phyloP scores from a whole-genome alignment of 495 filamentous ascomycete species.

The Lichina pygmaea region DNA sequence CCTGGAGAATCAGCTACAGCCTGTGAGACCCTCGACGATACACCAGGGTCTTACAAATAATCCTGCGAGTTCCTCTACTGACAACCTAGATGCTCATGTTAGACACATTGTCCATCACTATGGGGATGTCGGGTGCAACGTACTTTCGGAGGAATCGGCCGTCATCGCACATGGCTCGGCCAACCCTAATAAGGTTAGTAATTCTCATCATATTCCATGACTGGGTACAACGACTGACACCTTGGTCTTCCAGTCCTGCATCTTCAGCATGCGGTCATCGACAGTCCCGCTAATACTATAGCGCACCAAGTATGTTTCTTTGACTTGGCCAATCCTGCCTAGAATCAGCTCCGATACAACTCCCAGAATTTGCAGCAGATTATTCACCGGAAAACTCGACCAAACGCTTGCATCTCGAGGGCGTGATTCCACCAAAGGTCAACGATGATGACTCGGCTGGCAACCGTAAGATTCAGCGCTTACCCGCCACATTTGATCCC shows the following conservation, averaged over 20 bases:
- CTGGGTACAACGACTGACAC: not conserved
- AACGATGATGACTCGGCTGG: slow-evolving; percentile 4
- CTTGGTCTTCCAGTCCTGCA: slow-evolving; percentile 1
- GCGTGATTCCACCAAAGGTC: slow-evolving; percentile 4
- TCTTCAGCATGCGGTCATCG: slow-evolving; percentile 1
- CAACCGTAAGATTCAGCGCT: slow-evolving; percentile 15
- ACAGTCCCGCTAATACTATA: slow-evolving; percentile 1
- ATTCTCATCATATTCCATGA: not conserved
- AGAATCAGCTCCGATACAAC: not conserved
- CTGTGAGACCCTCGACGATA: too few species aligned
- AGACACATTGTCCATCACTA: not conserved
- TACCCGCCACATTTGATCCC: slow-evolving; percentile 10
- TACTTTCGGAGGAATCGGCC: not conserved
- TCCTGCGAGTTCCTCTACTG: not conserved
- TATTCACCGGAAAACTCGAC: slow-evolving; percentile 1
- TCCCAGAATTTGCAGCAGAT: too few species aligned
- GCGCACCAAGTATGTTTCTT: slow-evolving; percentile 1
- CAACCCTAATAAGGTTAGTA: not conserved
- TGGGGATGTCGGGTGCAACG: not conserved
- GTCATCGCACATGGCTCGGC: not conserved
- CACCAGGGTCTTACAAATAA: not conserved
- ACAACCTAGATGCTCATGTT: not conserved
- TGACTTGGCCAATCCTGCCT: slow-evolving; percentile 2
- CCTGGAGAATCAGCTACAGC: not conserved
- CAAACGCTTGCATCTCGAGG: slow-evolving; percentile 3